Conservation (phyloP, 2,329 filamentous ascomycete genomes). For the Cladosporium austrohemisphaericum region DNA sequence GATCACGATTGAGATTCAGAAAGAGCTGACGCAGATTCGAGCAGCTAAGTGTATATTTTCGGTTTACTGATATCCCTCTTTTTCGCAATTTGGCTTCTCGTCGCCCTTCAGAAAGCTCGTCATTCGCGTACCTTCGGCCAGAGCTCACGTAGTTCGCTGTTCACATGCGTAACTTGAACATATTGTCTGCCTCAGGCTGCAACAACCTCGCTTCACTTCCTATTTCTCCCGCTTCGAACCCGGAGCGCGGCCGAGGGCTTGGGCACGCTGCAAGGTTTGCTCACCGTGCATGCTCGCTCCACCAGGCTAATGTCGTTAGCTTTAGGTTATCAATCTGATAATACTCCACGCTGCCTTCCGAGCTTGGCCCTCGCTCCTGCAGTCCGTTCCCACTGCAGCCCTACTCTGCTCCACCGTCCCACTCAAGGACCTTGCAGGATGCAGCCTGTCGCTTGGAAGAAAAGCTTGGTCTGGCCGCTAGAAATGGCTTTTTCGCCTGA, state of each 20-base stretch:
- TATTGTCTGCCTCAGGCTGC: too few species aligned
- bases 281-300: conserved; percentile 7
- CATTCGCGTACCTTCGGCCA: too few species aligned
- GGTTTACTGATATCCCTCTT: too few species aligned
- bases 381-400: not conserved
- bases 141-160: too few species aligned
- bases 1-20: too few species aligned
- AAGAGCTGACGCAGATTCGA: too few species aligned
- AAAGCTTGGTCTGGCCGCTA: too few species aligned
- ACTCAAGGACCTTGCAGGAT: conserved; percentile 10
- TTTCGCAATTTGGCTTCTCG: too few species aligned
- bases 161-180: too few species aligned
- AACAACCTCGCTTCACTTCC: not conserved
- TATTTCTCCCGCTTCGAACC: conserved; percentile 1
- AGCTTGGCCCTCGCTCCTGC: not conserved
- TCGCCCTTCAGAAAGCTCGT: too few species aligned
- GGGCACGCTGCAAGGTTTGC: conserved; percentile 2
- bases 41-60: too few species aligned
- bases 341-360: not conserved
- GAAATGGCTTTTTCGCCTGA: too few species aligned
- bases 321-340: conserved; percentile 19
- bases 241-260: not conserved
- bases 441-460: conserved; percentile 8
- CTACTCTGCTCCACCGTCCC: not conserved
- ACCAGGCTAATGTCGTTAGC: conserved; percentile 4